These are phyloP conservation scores for Tricholoma matsutake DNA, from an alignment of 768 basidiomycete genomes.

Conservation along the genomic window DNA sequence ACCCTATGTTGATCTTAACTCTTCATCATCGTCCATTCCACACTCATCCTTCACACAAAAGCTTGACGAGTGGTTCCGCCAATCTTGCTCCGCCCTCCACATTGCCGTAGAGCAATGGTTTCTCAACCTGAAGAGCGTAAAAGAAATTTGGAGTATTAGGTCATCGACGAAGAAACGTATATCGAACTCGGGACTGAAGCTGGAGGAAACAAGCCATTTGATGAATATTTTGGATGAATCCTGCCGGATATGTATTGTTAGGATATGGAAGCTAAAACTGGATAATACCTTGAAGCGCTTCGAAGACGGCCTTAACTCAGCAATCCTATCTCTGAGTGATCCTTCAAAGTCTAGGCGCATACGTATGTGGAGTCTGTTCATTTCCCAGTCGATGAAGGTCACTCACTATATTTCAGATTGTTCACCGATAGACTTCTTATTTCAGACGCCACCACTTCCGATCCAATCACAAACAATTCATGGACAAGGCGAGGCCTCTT, in stretches of 20 bases:
- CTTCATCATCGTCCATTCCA: constrained; percentile 51
- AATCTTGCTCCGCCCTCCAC: constrained; percentile 45
- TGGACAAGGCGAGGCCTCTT: constrained; percentile 41
- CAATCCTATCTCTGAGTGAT: constrained; percentile 32
- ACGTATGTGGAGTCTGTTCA: constrained; percentile 13
- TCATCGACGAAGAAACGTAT: constrained; percentile 48
- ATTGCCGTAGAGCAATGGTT: constrained; percentile 55
- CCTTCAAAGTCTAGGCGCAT: constrained; percentile 24
- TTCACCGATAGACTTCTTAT: constrained; percentile 54
- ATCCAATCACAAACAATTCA: constrained; percentile 37
- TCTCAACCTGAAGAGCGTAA: constrained; percentile 50
- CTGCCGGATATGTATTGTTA: constrained; percentile 49
- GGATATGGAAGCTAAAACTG: constrained; percentile 58
- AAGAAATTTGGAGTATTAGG: constrained; percentile 73
- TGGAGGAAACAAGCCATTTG: constrained; percentile 44
- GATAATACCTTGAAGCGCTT: constrained; percentile 44
- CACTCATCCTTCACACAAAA: constrained; percentile 41
- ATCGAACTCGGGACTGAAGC: constrained; percentile 39
- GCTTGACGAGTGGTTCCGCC: constrained; percentile 62
- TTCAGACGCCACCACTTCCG: constrained; percentile 49
- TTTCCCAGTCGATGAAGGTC: neutral
- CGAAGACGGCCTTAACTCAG: constrained; percentile 35
- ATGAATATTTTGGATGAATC: constrained; percentile 48
- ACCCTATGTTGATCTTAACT: constrained; percentile 76
- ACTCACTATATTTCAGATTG: constrained; percentile 35